Evolutionary conservation across 441 rosid species (phyloP).

Genomic region (Mallotus repandus): DNA sequence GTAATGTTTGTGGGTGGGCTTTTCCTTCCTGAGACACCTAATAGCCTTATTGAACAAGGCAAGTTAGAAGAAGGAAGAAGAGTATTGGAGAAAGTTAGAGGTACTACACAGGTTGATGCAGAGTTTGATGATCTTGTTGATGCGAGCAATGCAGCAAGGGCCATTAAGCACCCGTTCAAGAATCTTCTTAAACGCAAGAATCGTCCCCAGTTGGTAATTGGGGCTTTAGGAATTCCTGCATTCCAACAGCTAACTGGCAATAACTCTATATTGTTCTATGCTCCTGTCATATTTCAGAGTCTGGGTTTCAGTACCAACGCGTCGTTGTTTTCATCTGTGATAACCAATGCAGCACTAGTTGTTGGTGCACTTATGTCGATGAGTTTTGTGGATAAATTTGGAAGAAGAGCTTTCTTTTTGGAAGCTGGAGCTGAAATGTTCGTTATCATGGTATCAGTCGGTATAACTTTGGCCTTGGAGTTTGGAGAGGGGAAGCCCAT

Average conservation of each 20-base stretch:
- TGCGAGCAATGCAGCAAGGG: conserved; percentile 67
- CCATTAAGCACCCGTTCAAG: conserved; percentile 67
- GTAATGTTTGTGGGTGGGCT: conserved; percentile 78
- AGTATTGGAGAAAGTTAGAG: conserved; percentile 65
- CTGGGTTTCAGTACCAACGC: conserved; percentile 73
- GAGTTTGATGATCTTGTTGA: conserved; percentile 76
- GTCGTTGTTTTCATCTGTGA: conserved; percentile 56
- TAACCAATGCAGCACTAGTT: conserved; percentile 66
- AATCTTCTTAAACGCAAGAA: conserved; percentile 64
- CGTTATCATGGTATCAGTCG: conserved; percentile 61
- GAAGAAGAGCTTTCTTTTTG: conserved; percentile 75
- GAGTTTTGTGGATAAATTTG: conserved; percentile 66
- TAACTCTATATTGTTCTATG: conserved; percentile 86
- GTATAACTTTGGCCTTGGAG: conserved; percentile 57
- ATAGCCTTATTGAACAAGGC: conserved; percentile 87
- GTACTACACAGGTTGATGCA: conserved; percentile 65
- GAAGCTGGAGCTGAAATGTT: conserved; percentile 88
- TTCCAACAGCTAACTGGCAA: conserved; percentile 88
- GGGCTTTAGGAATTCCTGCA: conserved; percentile 78
- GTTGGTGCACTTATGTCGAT: conserved; percentile 65
- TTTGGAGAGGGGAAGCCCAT: conserved; percentile 66
- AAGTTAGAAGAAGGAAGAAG: conserved; percentile 59
- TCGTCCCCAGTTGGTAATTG: conserved; percentile 77
- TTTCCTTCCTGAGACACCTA: conserved; percentile 78
- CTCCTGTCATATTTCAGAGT: conserved; percentile 86